A percentile compares a stretch with the other conserved stretches of the same genome.
These are phyloP conservation scores for Polyporus tsugae DNA, from an alignment of 1,284 basidiomycete species.

Conservation along the genomic window DNA sequence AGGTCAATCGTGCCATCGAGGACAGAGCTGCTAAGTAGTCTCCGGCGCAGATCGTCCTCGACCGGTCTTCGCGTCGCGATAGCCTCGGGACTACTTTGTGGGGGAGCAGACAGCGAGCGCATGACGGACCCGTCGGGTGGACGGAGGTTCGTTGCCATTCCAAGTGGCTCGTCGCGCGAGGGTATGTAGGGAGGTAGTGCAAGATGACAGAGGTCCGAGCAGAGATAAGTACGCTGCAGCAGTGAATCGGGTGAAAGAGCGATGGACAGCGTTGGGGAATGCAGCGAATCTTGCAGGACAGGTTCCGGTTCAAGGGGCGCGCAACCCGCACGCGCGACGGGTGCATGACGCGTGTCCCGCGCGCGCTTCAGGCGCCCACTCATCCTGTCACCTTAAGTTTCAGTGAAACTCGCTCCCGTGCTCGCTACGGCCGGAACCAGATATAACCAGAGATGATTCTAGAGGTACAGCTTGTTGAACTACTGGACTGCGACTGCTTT, in stretches of 20 bases:
- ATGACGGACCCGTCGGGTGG: slow-evolving; percentile 22
- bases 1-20: slow-evolving; percentile 18
- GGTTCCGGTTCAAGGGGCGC: background rate
- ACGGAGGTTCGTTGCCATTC: slow-evolving; percentile 26
- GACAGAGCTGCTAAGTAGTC: slow-evolving; percentile 30
- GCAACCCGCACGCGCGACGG: slow-evolving; percentile 10
- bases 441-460: slow-evolving; percentile 11
- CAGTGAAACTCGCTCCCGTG: background rate
- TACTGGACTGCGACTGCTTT: slow-evolving; percentile 23
- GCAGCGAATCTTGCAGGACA: slow-evolving; percentile 16
- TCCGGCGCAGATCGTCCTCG: slow-evolving; percentile 29
- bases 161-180: slow-evolving; percentile 4
- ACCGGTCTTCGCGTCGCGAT: slow-evolving; percentile 21
- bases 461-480: slow-evolving; percentile 28
- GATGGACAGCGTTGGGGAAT: slow-evolving; percentile 12
- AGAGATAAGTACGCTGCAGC: background rate
- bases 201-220: background rate
- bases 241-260: background rate
- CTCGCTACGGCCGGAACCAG: background rate
- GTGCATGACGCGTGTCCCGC: slow-evolving; percentile 27
- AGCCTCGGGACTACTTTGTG: slow-evolving; percentile 26
- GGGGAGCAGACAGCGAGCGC: slow-evolving; percentile 30
- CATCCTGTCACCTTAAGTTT: background rate
- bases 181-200: background rate
- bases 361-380: slow-evolving; percentile 15